Conservation (phyloP, 106 monocot species). For the Allium sativum region DNA sequence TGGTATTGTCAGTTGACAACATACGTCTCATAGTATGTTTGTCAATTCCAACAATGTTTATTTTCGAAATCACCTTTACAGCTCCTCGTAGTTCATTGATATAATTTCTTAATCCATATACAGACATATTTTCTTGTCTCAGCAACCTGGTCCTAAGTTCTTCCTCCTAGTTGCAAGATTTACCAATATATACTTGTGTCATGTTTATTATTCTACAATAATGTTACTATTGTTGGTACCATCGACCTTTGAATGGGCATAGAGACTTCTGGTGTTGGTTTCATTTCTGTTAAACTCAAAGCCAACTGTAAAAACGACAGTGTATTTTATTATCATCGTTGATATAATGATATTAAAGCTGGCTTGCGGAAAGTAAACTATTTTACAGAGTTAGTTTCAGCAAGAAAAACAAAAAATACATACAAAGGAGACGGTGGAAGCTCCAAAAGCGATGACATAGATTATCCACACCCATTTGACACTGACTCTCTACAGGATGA, state of each 20-base stretch:
- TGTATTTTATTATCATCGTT: too few species aligned
- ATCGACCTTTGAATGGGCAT: constrained; percentile 35
- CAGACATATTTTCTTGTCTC: too few species aligned
- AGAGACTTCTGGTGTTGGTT: constrained; percentile 32
- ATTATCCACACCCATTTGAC: constrained; percentile 38
- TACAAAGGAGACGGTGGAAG: constrained; percentile 54
- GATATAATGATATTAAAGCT: constrained; percentile 43
- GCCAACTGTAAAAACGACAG: constrained; percentile 38
- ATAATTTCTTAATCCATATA: too few species aligned
- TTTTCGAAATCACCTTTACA: too few species aligned
- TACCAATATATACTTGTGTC: too few species aligned
- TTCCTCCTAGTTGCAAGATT: too few species aligned
- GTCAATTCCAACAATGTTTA: too few species aligned
- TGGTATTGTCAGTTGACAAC: too few species aligned
- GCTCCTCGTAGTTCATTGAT: too few species aligned
- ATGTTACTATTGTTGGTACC: constrained; percentile 7
- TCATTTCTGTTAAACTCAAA: constrained; percentile 51
- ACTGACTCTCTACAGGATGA: constrained; percentile 48
- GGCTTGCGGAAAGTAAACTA: constrained; percentile 77
- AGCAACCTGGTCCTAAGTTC: too few species aligned
- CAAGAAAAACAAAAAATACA: constrained; percentile 37
- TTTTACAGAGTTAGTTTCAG: constrained; percentile 52
- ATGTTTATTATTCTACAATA: too few species aligned
- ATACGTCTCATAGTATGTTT: too few species aligned
- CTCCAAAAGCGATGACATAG: constrained; percentile 44